Conservation (phyloP, 78 protist species). For the Tieghemostelium lacteum region DNA sequence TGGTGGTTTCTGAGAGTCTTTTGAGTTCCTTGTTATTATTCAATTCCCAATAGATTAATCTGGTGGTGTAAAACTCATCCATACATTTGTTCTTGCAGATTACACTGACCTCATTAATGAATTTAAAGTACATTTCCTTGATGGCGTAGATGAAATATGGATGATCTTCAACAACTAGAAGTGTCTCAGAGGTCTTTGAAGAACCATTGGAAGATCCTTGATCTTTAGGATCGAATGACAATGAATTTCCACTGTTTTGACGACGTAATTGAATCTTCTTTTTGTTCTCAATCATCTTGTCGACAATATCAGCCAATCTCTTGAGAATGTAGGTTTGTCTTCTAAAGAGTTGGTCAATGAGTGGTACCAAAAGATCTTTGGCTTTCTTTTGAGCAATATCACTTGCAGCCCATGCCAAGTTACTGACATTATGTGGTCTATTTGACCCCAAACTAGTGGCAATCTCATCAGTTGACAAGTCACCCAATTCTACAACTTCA, state of each 20-base stretch:
- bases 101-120: constrained; percentile 62
- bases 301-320: constrained; percentile 84
- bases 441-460: constrained; percentile 77
- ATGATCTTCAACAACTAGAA: constrained; percentile 64
- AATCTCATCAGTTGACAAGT: constrained; percentile 47
- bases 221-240: not conserved
- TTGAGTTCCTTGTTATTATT: constrained; percentile 8
- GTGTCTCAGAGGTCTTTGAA: not conserved
- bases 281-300: constrained; percentile 81
- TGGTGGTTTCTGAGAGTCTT: not conserved
- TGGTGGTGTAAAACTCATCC: constrained; percentile 85
- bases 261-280: constrained; percentile 52
- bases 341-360: constrained; percentile 73
- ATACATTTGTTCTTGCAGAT: constrained; percentile 76
- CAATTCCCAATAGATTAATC: constrained; percentile 80
- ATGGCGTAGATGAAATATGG: constrained; percentile 76
- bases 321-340: constrained; percentile 73
- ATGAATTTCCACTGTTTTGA: not conserved
- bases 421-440: constrained; percentile 45
- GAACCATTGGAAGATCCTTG: not conserved
- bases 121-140: constrained; percentile 81
- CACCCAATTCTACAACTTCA: constrained; percentile 45
- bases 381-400: constrained; percentile 80
- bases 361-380: constrained; percentile 38
- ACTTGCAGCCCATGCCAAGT: constrained; percentile 81